Percentiles rank a stretch among this genome's conserved stretches.
Conservation (phyloP, 1,284 basidiomycete genomes). For the Volvariella volvacea region DNA sequence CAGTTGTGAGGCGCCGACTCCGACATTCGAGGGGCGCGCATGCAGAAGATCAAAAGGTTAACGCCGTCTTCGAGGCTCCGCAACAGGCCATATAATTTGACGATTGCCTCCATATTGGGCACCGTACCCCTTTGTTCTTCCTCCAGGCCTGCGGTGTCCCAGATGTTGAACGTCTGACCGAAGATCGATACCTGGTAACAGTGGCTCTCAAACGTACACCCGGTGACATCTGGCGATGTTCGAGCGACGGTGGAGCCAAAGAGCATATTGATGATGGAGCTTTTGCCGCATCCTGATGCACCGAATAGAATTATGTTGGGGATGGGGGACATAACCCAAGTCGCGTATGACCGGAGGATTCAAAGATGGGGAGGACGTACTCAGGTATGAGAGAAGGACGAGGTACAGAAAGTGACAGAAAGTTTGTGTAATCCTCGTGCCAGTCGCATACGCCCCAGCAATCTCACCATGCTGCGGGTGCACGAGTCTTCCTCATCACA, state of each 20-base stretch:
- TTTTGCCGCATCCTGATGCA: conserved; percentile 23
- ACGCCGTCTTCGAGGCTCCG: conserved; percentile 26
- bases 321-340: no score
- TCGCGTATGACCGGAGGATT: no score
- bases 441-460: no score
- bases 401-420: no score
- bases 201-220: conserved; percentile 16
- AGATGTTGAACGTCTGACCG: conserved; percentile 17
- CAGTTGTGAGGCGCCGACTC: conserved; percentile 28
- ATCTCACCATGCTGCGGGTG: no score
- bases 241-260: conserved; percentile 10
- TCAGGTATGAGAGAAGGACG: no score
- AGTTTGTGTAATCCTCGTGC: no score
- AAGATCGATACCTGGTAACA: conserved; percentile 11
- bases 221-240: conserved; percentile 12
- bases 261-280: conserved; percentile 25
- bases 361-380: no score
- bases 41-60: conserved; percentile 33
- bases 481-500: no score
- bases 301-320: conserved; percentile 23
- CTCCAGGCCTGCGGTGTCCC: conserved; percentile 35
- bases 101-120: conserved; percentile 23
- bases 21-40: conserved; percentile 30
- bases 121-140: conserved; percentile 24
- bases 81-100: conserved; percentile 26